Conservation (phyloP, 78 protist species). For the Isochrysis galbana region DNA sequence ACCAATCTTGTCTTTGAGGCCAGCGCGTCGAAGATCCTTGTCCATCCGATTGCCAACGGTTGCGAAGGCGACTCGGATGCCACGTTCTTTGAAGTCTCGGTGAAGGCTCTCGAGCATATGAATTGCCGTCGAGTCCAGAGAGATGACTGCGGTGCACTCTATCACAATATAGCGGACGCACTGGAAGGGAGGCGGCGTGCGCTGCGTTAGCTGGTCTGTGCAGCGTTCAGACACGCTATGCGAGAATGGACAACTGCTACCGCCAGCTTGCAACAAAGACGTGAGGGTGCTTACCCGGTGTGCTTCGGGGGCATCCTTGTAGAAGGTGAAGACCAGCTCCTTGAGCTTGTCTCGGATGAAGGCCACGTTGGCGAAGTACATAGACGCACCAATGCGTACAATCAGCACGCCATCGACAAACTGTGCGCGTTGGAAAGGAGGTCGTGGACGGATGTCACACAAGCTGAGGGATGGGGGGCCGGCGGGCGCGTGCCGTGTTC, state of each 20-base stretch:
- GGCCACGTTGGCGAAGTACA: slow-evolving; percentile 37
- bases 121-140: background rate
- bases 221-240: background rate
- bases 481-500: background rate
- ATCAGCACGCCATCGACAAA: slow-evolving; percentile 11
- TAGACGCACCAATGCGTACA: slow-evolving; percentile 24
- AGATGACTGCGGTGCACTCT: slow-evolving; percentile 3
- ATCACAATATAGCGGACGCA: background rate
- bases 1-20: background rate
- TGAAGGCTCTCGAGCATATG: background rate
- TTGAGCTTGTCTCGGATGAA: background rate
- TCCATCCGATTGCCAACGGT: slow-evolving; percentile 17
- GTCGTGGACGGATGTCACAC: background rate
- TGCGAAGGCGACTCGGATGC: background rate
- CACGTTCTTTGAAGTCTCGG: background rate
- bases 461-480: background rate
- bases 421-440: background rate
- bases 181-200: too few relatives aligned
- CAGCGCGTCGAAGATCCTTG: background rate
- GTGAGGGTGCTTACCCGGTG: background rate
- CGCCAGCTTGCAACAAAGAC: background rate
- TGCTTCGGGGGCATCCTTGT: background rate
- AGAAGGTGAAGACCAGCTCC: background rate
- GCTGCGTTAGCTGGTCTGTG: too few relatives aligned
- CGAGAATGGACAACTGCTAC: background rate